phyloP scores from a whole-genome alignment of 2,329 filamentous ascomycete genomes.

The Orbilia blumenaviensis region DNA sequence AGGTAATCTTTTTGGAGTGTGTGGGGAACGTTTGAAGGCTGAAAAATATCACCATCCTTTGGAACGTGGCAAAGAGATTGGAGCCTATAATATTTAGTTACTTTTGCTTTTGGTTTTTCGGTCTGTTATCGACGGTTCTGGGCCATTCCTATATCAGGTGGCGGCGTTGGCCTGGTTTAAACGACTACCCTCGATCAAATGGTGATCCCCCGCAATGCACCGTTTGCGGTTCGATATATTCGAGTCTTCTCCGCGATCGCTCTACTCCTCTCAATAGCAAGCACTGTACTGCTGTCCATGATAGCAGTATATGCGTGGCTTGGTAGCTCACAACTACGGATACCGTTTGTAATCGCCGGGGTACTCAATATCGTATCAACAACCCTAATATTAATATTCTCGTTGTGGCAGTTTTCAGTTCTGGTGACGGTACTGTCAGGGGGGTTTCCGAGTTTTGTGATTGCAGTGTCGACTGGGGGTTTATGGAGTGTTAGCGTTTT shows the following conservation, averaged over 20 bases:
- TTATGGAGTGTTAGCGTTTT: conserved; percentile 45
- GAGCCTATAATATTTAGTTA: neutral
- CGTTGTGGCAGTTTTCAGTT: conserved; percentile 43
- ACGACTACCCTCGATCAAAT: conserved; percentile 34
- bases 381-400: conserved; percentile 41
- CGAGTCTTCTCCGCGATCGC: conserved; percentile 37
- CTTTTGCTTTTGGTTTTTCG: neutral
- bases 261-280: conserved; percentile 32
- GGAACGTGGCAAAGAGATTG: conserved; percentile 29
- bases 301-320: conserved; percentile 48
- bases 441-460: conserved; percentile 22
- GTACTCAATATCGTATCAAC: conserved; percentile 42
- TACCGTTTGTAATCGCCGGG: conserved; percentile 45
- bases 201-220: conserved; percentile 47
- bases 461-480: conserved; percentile 31
- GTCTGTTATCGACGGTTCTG: conserved; percentile 14
- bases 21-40: conserved; percentile 8
- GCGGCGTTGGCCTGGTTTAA: conserved; percentile 25
- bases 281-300: conserved; percentile 41
- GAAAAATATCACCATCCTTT: conserved; percentile 13
- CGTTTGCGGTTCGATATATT: conserved; percentile 48
- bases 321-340: conserved; percentile 28
- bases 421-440: conserved; percentile 27
- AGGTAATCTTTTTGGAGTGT: conserved; percentile 1
- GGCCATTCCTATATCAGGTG: conserved; percentile 3